Percentiles rank a stretch among this genome's conserved stretches.
These are phyloP conservation scores for Sechiopsis laciniata DNA, from an alignment of 306 rosid genomes.

Conservation along the genomic window DNA sequence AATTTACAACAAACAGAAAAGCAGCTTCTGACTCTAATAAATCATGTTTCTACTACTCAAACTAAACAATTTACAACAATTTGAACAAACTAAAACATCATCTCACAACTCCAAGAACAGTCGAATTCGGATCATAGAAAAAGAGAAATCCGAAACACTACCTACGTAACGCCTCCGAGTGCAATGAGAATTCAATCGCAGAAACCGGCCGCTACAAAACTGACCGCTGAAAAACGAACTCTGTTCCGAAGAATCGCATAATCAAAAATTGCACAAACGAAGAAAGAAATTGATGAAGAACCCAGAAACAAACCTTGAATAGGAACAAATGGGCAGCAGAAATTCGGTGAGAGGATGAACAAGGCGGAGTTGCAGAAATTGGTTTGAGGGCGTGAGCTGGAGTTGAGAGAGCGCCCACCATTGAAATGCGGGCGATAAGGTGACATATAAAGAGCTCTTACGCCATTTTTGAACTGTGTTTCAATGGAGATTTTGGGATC, in stretches of 20 bases:
- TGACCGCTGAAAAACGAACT: conserved; percentile 52
- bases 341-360: conserved; percentile 26
- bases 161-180: conserved; percentile 50
- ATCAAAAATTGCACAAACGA: background rate
- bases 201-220: conserved; percentile 31
- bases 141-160: conserved; percentile 15
- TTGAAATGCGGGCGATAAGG: conserved; percentile 28
- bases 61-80: background rate
- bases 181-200: conserved; percentile 31
- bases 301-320: conserved; percentile 35
- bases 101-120: background rate
- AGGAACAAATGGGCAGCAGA: conserved; percentile 33
- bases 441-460: background rate
- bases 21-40: background rate
- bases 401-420: conserved; percentile 51
- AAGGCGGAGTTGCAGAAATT: conserved; percentile 24
- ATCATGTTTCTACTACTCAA: background rate
- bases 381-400: conserved; percentile 35
- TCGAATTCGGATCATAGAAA: background rate
- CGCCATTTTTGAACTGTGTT: background rate
- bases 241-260: conserved; percentile 42
- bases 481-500: background rate
- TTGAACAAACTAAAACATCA: conserved; percentile 11
- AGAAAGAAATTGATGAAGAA: background rate
- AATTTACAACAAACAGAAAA: background rate